Evolutionary conservation across 2,329 filamentous ascomycete species (phyloP).

Genomic region (Talaromyces islandicus): DNA sequence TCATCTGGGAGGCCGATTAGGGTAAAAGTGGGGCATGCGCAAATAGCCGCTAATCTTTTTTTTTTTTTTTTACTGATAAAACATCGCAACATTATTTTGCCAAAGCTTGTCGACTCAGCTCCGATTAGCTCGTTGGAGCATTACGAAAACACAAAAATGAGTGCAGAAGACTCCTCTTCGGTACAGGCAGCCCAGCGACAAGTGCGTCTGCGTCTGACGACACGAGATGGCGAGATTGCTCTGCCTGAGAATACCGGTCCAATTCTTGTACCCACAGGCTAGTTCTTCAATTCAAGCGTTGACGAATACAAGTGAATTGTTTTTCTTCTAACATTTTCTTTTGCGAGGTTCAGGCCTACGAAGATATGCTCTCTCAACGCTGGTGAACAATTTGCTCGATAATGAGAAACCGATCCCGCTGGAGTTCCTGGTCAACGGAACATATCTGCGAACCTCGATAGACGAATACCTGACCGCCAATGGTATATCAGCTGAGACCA

Average conservation of each 20-base stretch:
- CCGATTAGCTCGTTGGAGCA: neutral
- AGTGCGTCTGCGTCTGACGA: constrained; percentile 50
- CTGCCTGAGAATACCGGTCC: constrained; percentile 50
- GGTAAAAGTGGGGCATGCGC: neutral
- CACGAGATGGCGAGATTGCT: constrained; percentile 48
- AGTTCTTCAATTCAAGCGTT: neutral
- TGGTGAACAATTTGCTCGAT: constrained; percentile 57
- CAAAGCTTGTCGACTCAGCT: neutral
- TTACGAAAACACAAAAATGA: constrained; percentile 1
- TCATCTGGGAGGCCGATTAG: neutral
- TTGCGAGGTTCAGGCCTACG: constrained; percentile 40
- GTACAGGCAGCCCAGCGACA: constrained; percentile 35
- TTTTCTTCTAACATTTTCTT: constrained; percentile 2
- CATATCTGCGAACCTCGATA: constrained; percentile 80
- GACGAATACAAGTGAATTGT: neutral
- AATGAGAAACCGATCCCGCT: constrained; percentile 52
- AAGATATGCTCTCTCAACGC: constrained; percentile 55
- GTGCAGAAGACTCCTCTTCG: constrained; percentile 14
- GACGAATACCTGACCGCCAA: constrained; percentile 83
- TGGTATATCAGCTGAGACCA: constrained; percentile 83
- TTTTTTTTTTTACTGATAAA: neutral
- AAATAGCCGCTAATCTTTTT: constrained; percentile 1
- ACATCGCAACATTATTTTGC: neutral
- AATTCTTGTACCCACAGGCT: constrained; percentile 54
- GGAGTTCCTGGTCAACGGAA: constrained; percentile 93